A percentile compares a stretch with the other conserved stretches of the same genome.
Conservation (phyloP, 169 alveolate genomes). For the Babesia bigemina region DNA sequence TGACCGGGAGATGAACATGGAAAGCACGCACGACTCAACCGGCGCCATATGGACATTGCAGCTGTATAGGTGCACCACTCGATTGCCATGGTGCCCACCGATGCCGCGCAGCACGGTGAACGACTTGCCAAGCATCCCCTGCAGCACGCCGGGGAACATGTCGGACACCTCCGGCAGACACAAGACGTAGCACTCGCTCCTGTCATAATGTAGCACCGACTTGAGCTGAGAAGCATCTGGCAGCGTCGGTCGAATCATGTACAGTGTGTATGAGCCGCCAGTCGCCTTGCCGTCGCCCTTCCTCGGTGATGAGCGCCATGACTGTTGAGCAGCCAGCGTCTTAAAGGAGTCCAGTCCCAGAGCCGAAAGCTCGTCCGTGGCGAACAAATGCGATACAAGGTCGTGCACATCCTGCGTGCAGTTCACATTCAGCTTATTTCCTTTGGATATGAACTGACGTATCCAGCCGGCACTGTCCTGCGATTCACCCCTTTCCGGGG, state of each 20-base stretch:
- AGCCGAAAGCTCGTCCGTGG: slow-evolving; percentile 10
- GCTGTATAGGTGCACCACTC: slow-evolving; percentile 39
- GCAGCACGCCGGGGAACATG: slow-evolving; percentile 61
- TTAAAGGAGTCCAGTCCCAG: slow-evolving; percentile 36
- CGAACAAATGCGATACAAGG: slow-evolving; percentile 30
- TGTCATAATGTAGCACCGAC: slow-evolving; percentile 22
- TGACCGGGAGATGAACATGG: slow-evolving; percentile 48
- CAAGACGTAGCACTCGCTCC: slow-evolving; percentile 33
- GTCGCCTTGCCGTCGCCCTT: slow-evolving; percentile 8
- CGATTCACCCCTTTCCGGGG: neutral
- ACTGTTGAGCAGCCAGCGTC: slow-evolving; percentile 1
- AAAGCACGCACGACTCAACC: slow-evolving; percentile 45
- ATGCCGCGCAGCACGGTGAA: slow-evolving; percentile 43
- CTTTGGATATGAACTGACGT: neutral
- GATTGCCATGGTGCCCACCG: slow-evolving; percentile 26
- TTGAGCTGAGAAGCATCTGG: slow-evolving; percentile 30
- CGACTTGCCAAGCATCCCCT: slow-evolving; percentile 39
- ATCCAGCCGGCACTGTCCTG: slow-evolving; percentile 9
- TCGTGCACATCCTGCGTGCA: slow-evolving; percentile 56
- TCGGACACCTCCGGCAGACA: slow-evolving; percentile 63
- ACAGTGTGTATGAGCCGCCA: slow-evolving; percentile 3
- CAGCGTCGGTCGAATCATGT: slow-evolving; percentile 51
- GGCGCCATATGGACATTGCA: slow-evolving; percentile 66
- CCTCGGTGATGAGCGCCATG: neutral
- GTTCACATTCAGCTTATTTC: slow-evolving; percentile 16